These are phyloP conservation scores for Penicillium griseofulvum DNA, from an alignment of 2,329 filamentous ascomycete species.

Conservation along the genomic window DNA sequence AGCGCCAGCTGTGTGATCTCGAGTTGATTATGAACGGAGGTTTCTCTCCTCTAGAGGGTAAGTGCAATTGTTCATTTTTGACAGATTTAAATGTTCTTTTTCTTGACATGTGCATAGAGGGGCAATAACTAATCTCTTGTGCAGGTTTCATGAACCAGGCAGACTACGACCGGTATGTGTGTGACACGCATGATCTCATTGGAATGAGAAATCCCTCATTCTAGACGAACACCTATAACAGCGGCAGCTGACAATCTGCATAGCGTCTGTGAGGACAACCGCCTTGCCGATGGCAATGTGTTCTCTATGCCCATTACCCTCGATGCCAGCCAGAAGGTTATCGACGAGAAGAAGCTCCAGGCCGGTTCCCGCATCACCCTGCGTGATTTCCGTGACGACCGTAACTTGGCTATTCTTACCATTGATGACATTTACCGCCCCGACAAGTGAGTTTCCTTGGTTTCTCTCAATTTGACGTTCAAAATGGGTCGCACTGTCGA, in stretches of 20 bases:
- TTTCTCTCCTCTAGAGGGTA: conserved; percentile 96
- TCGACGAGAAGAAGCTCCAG: conserved; percentile 74
- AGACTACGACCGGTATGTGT: conserved; percentile 86
- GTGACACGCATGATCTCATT: conserved; percentile 1
- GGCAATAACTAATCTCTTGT: conserved; percentile 21
- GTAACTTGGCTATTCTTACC: conserved; percentile 91
- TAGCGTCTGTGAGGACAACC: conserved; percentile 84
- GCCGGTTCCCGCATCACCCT: conserved; percentile 79
- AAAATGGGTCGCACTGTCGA: conserved; percentile 1
- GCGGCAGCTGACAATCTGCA: conserved; percentile 12
- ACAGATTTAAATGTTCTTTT: no score
- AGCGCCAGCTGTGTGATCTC: conserved; percentile 96
- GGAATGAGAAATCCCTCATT: conserved; percentile 3
- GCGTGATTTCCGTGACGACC: conserved; percentile 93
- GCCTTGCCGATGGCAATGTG: conserved; percentile 81
- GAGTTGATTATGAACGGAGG: conserved; percentile 96
- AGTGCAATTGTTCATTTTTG: conserved; percentile 35
- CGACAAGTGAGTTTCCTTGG: conserved; percentile 69
- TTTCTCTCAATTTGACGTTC: neutral
- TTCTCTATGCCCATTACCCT: conserved; percentile 98
- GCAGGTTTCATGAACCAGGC: conserved; percentile 94
- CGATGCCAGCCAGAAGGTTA: conserved; percentile 72
- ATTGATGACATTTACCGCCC: conserved; percentile 94
- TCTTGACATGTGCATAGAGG: conserved; percentile 2
- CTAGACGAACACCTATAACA: neutral